A percentile compares a stretch with the other conserved stretches of the same genome.
phyloP scores from a whole-genome alignment of 345 rosid genomes.

The Gossypium arboreum region DNA sequence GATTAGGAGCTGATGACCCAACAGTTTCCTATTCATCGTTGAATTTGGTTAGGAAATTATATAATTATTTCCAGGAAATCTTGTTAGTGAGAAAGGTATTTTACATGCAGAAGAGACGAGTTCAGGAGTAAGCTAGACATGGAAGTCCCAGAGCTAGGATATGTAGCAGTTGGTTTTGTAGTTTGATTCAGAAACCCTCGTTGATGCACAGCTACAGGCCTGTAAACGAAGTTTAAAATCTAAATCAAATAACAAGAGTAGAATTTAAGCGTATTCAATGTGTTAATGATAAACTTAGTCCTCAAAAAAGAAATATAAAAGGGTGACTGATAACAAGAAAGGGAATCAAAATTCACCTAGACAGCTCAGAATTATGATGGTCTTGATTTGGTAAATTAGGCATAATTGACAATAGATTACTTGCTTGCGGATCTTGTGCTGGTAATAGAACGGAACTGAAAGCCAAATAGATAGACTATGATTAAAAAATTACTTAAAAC shows the following conservation, averaged over 20 bases:
- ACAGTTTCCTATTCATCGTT: background rate
- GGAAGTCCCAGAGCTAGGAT: background rate
- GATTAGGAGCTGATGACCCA: background rate
- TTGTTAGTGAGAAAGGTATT: background rate
- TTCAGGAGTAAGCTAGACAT: conserved; percentile 10
- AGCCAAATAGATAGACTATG: background rate
- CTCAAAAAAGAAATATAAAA: no score
- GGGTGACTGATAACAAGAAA: no score
- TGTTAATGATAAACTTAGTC: no score
- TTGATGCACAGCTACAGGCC: conserved; percentile 9
- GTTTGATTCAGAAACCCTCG: conserved; percentile 1
- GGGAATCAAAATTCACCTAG: no score
- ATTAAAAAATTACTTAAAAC: no score
- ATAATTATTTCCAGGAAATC: background rate
- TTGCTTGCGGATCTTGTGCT: background rate
- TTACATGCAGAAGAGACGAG: conserved; percentile 12
- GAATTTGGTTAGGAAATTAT: background rate
- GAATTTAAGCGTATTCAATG: no score
- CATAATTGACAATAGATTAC: background rate
- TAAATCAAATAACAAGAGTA: no score
- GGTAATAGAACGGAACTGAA: background rate
- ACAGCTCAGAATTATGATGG: background rate
- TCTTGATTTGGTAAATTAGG: background rate
- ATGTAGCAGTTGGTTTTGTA: background rate
- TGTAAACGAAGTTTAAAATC: background rate